A percentile compares a stretch with the other conserved stretches of the same genome.
These are phyloP conservation scores for Cyclospora cayetanensis DNA, from an alignment of 169 alveolate genomes.

Conservation along the genomic window DNA sequence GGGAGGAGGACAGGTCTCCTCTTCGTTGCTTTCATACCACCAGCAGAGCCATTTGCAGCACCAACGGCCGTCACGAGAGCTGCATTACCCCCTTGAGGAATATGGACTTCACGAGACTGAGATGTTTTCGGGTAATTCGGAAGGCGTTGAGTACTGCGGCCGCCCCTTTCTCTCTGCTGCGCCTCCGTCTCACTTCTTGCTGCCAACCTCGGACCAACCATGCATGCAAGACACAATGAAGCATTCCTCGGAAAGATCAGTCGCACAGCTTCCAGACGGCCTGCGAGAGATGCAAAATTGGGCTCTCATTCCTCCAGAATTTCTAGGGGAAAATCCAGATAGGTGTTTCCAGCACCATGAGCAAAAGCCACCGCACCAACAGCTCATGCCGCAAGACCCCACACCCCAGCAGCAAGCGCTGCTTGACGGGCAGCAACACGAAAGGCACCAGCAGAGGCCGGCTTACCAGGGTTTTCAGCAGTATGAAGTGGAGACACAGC, in stretches of 20 bases:
- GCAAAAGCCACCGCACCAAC: not conserved
- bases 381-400: not conserved
- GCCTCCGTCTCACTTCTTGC: too few relatives aligned
- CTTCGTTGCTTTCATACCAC: too few relatives aligned
- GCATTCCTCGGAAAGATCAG: too few relatives aligned
- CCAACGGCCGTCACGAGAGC: not conserved
- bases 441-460: not conserved
- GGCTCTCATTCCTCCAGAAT: too few relatives aligned
- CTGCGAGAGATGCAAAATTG: not conserved
- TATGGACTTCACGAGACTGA: not conserved
- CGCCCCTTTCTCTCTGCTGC: too few relatives aligned
- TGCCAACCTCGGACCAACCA: too few relatives aligned
- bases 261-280: not conserved
- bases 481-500: not conserved
- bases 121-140: not conserved
- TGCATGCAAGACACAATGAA: too few relatives aligned
- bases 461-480: not conserved
- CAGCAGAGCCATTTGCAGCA: too few relatives aligned
- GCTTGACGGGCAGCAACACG: not conserved
- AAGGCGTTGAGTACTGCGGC: not conserved
- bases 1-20: too few relatives aligned
- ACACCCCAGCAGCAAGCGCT: not conserved
- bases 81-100: not conserved
- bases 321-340: not conserved
- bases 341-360: not conserved